Conservation (phyloP, 31 red algal species). For the Odonthalia washingtoniensis region DNA sequence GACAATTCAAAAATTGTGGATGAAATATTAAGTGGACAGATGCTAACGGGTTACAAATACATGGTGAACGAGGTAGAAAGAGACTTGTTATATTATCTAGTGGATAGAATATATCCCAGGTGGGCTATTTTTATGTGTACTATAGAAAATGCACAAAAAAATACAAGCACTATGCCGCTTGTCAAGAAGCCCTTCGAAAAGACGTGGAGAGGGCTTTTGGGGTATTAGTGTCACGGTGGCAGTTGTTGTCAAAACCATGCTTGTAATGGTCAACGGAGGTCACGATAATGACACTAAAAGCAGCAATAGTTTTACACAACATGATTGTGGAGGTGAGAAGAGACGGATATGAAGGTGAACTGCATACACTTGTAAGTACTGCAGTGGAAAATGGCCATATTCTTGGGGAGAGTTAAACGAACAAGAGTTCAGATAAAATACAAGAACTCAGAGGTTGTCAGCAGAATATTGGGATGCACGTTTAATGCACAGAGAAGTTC, state of each 20-base stretch:
- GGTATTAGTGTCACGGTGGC: neutral
- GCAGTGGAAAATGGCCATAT: too few relatives aligned
- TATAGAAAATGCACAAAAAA: neutral
- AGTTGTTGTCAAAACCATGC: neutral
- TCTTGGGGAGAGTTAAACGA: too few relatives aligned
- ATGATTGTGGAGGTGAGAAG: neutral
- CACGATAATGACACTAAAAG: neutral
- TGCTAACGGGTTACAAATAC: neutral
- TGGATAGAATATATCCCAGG: neutral
- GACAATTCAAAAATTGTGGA: neutral
- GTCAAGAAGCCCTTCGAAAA: neutral
- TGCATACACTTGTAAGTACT: too few relatives aligned
- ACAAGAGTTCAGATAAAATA: too few relatives aligned
- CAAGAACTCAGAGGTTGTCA: too few relatives aligned
- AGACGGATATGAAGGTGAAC: neutral
- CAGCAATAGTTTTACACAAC: neutral
- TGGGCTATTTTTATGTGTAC: neutral
- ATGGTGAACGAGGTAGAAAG: neutral
- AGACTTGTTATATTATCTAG: neutral
- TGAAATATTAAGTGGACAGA: neutral
- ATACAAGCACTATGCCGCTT: neutral
- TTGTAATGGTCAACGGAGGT: neutral
- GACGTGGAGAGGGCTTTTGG: conserved; percentile 1
- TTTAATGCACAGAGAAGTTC: too few relatives aligned
- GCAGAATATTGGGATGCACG: too few relatives aligned